These are phyloP conservation scores for Curvularia sp. DNA, from an alignment of 2,329 filamentous ascomycete species.

Conservation along the genomic window DNA sequence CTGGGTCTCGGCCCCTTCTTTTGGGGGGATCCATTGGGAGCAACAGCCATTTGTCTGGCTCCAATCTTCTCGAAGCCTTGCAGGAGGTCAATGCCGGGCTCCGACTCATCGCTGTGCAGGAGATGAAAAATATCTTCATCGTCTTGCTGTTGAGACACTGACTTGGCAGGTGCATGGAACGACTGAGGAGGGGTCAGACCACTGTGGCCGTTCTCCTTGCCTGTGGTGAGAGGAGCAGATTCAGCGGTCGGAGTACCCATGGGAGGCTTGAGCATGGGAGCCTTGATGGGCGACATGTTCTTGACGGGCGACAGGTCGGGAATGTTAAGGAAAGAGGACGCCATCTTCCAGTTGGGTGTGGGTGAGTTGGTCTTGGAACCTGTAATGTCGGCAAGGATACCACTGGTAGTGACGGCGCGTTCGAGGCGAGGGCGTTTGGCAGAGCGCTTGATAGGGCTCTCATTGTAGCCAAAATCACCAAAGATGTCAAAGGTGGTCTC, in stretches of 20 bases:
- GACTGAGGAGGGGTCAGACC: conserved; percentile 41
- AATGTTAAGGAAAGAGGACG: conserved; percentile 48
- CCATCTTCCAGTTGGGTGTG: conserved; percentile 46
- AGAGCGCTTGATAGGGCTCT: conserved; percentile 71
- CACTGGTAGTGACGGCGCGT: conserved; percentile 67
- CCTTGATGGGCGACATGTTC: conserved; percentile 43
- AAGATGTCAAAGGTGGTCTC: conserved; percentile 70
- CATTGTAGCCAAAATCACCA: conserved; percentile 55
- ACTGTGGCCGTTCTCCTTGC: conserved; percentile 34
- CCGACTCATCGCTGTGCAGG: conserved; percentile 65
- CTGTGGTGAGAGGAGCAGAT: conserved; percentile 26
- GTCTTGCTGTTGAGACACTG: conserved; percentile 43
- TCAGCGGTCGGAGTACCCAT: conserved; percentile 35
- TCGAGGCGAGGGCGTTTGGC: conserved; percentile 67
- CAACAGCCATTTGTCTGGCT: conserved; percentile 41
- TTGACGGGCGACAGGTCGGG: conserved; percentile 46
- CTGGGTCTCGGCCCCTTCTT: conserved; percentile 40
- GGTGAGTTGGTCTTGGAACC: conserved; percentile 58
- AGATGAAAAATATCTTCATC: conserved; percentile 65
- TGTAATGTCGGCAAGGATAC: conserved; percentile 68
- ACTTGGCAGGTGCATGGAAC: conserved; percentile 35
- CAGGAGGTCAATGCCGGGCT: conserved; percentile 72
- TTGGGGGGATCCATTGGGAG: conserved; percentile 47
- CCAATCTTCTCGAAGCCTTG: conserved; percentile 81
- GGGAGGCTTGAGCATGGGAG: conserved; percentile 38